Evolutionary conservation across 1,139 yeast genomes (phyloP), one percentile per base, ranked within the genome.

Genomic region (Lizanozyma gosingica): DNA sequence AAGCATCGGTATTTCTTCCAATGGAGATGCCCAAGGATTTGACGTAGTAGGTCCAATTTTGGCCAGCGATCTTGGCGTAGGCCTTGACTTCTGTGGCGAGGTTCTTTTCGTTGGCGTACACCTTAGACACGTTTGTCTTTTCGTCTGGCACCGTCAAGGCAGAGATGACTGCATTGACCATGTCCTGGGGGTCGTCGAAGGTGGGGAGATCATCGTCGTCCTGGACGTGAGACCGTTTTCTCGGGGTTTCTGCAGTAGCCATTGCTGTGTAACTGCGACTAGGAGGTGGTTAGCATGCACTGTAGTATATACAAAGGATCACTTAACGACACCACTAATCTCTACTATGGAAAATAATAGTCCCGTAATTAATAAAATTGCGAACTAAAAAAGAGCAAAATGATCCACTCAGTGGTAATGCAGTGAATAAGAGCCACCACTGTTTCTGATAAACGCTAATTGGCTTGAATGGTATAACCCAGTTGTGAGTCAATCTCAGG

Each of bases 1-100:
- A 52, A 15, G 54, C 46, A 22, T 82, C 95, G 1, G 95, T 85
- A 49, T 83, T 83, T 54, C 98, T 73, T 11, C 98, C 98, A 43
- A 92, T 84, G 3, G 83, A 67, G 4, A 92, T 76, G 15, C 75
- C 75, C 42, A 92, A 67, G n/a, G 80, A 71, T 56, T 88, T 87
- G 39, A 92, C 97, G 56, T 88, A 92, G 57, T 74, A 92, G 2
- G 97, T 90, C 97, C 98, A 92, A 52, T 78, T 80, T 35, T 73
- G 70, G n/a, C 97, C 97, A 0, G 97, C 90, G 39, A 90, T 82
- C 58, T 90, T 90, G 35, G 97, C 97, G 58, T 90, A 92, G 1
- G 97, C 97, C 62, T 88, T 95, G 15, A 92, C 92, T 56, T 87
- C 95, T 33, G 86, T 76, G 45, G 86, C 90, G 43, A 77, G 67